phyloP scores from a whole-genome alignment of 2,329 filamentous ascomycete genomes.

The Colletotrichum neosansevieriae region DNA sequence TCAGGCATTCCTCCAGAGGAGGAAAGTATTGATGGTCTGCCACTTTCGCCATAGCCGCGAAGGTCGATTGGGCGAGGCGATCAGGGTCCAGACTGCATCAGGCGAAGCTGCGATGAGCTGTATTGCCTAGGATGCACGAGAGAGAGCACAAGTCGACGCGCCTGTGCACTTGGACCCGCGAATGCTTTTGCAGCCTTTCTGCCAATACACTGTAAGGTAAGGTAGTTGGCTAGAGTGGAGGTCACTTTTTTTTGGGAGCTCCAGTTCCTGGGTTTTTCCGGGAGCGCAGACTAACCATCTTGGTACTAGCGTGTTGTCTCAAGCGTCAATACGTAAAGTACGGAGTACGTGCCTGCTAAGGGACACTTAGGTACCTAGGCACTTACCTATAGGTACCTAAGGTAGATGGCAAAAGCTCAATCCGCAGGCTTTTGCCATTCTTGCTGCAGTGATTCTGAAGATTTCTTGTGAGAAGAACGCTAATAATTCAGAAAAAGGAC shows the following conservation, averaged over 20 bases:
- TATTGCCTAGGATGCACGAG: slow-evolving; percentile 45
- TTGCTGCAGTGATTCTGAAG: too few species aligned
- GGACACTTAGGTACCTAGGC: too few species aligned
- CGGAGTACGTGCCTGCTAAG: not conserved
- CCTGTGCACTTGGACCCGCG: slow-evolving; percentile 35
- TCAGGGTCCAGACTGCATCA: slow-evolving; percentile 40
- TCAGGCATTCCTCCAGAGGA: slow-evolving; percentile 86
- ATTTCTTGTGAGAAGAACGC: too few species aligned
- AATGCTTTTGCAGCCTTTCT: slow-evolving; percentile 40
- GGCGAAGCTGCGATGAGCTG: slow-evolving; percentile 38
- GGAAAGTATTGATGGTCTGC: slow-evolving; percentile 82
- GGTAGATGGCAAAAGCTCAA: not conserved
- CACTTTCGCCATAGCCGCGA: slow-evolving; percentile 76
- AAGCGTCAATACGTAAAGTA: not conserved
- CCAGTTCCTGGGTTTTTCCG: slow-evolving; percentile 37
- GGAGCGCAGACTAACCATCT: not conserved
- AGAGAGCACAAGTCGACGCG: slow-evolving; percentile 42
- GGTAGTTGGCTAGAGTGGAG: slow-evolving; percentile 37
- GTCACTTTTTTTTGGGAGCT: slow-evolving; percentile 39
- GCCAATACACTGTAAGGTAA: too few species aligned
- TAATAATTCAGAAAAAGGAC: too few species aligned
- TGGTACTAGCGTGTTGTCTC: slow-evolving; percentile 16
- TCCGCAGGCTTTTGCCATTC: not conserved
- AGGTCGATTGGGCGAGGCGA: slow-evolving; percentile 42
- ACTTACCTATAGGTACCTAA: too few species aligned